These are phyloP conservation scores for Rhizophagus sp. DNA, from an alignment of 192 early-diverging fungal species.

Conservation along the genomic window DNA sequence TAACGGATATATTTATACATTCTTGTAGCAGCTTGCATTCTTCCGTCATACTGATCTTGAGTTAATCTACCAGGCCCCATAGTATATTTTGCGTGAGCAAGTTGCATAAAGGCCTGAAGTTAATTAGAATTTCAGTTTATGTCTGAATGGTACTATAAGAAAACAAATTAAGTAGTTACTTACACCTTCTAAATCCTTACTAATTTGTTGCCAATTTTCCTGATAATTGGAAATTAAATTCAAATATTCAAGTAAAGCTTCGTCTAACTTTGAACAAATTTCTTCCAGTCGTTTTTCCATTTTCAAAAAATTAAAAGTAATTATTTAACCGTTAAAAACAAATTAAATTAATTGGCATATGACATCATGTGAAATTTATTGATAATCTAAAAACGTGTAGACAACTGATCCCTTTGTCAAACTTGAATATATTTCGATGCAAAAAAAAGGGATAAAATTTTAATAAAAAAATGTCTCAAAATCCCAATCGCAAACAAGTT, in stretches of 20 bases:
- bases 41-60: slow-evolving; percentile 43
- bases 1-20: slow-evolving; percentile 28
- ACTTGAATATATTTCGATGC: no score
- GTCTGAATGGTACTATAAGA: not conserved
- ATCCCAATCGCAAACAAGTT: not conserved
- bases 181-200: slow-evolving; percentile 34
- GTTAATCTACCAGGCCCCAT: slow-evolving; percentile 43
- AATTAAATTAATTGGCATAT: no score
- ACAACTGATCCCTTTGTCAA: no score
- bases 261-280: slow-evolving; percentile 32
- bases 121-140: not conserved
- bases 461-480: no score
- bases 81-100: slow-evolving; percentile 50
- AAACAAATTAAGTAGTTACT: not conserved
- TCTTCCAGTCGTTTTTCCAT: slow-evolving; percentile 5
- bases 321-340: no score
- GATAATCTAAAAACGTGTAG: no score
- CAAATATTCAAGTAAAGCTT: slow-evolving; percentile 28
- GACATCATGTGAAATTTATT: no score
- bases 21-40: slow-evolving; percentile 42
- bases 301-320: not conserved
- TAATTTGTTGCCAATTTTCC: slow-evolving; percentile 30
- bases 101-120: slow-evolving; percentile 39
- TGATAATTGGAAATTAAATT: slow-evolving; percentile 26
- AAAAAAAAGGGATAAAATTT: no score